Percentiles rank a stretch among this genome's conserved stretches.
Conservation (phyloP, 164 flowering plant species). For the Magnolia changhungtana region DNA sequence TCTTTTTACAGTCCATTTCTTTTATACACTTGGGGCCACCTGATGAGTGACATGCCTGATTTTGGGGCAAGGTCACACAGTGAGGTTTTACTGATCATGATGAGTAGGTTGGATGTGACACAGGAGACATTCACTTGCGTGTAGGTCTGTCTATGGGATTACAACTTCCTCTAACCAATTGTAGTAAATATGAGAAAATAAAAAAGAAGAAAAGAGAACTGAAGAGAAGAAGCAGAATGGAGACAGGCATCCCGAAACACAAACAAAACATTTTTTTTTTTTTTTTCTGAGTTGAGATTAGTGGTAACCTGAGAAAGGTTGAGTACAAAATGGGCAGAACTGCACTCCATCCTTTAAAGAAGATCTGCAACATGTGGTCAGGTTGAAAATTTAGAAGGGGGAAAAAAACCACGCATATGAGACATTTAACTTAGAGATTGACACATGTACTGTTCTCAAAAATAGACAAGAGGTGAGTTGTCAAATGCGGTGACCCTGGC, state of each 20-base stretch:
- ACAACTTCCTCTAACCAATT: too few species aligned
- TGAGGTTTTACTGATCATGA: too few species aligned
- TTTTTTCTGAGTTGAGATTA: background rate
- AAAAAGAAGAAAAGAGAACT: background rate
- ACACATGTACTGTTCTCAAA: background rate
- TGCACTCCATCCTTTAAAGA: conserved; percentile 62
- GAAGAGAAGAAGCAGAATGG: background rate
- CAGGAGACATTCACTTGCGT: too few species aligned
- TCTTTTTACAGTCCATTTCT: too few species aligned
- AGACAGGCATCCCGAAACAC: background rate
- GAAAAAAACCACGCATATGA: background rate
- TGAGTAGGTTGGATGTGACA: too few species aligned
- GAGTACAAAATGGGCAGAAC: conserved; percentile 79
- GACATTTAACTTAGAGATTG: background rate
- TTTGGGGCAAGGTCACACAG: too few species aligned
- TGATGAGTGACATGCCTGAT: too few species aligned
- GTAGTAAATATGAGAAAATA: too few species aligned
- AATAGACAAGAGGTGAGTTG: background rate
- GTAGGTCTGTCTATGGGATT: too few species aligned
- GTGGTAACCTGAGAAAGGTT: conserved; percentile 79
- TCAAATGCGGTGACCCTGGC: background rate
- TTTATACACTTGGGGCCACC: too few species aligned
- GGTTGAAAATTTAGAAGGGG: background rate
- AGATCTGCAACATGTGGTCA: conserved; percentile 46
- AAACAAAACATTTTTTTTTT: background rate